Base-by-base conservation (phyloP, 306 rosid species). In the Vigna reflexopilosa region DNA sequence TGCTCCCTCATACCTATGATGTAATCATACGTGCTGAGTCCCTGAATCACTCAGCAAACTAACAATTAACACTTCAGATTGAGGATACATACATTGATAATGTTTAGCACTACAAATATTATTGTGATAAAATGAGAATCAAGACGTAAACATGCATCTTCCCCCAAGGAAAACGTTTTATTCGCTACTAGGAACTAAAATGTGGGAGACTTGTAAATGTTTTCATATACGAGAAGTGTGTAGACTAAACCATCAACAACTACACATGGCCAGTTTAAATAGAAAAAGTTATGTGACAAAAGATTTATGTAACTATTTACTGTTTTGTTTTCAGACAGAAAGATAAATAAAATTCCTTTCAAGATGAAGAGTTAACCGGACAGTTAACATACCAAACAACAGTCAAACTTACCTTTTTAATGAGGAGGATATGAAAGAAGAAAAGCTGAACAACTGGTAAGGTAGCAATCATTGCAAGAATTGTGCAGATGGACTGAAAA, bases 1-100 rank as follows among this genome's bases (percentile, higher is more conserved):
- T 90, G 96, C 86, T 93, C 97, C 89, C 98, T 87, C 75, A 93
- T 83, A 72, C 94, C 96, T 72, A 93, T 85, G 78, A 93, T 91
- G 85, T 93, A 93, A 80, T 93, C 98, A 63, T 93, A 93, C 13
- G 98, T 93, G 85, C 91, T 91, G 68, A 93, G 88, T 72, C 98
- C 98, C 98, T 93, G 77, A 59, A 65, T 65, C 67, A 67, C 12
- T 45, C 52, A 51, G 30, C 56, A 73, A 56, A 64, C 73, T 59
- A 67, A 42, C 13, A 42, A 67, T 11, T 42, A 42, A 40, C 52
- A 42, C 52, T 3, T 64, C 0, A 19, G 50, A 40, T 40, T 65
- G 12, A 16, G 40, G 22, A 40, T 9, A 38, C 3, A 42, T 42
- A 42, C 13, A 42, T 42, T 42, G 16, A 62, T 32, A 54, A 28